Evolutionary conservation across 306 rosid species (phyloP).

Genomic region (Spatholobus suberectus): DNA sequence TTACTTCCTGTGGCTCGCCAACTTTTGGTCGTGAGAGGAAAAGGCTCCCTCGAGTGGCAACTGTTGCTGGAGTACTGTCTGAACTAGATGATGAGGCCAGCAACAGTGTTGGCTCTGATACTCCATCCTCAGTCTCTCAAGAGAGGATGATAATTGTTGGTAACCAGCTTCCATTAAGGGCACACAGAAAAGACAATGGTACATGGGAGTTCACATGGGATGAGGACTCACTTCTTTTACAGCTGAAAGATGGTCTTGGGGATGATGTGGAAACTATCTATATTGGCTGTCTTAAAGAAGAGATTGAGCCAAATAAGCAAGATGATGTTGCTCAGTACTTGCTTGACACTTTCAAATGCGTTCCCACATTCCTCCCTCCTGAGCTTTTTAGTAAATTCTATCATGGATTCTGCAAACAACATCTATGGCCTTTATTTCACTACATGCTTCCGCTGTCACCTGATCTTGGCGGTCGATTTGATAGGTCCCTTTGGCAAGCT

Average conservation of each 20-base stretch:
- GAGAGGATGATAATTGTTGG: constrained; percentile 90
- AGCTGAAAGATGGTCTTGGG: constrained; percentile 90
- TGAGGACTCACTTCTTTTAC: constrained; percentile 88
- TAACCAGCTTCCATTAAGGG: constrained; percentile 80
- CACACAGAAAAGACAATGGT: constrained; percentile 57
- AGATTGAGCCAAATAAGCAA: constrained; percentile 69
- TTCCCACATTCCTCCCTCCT: constrained; percentile 80
- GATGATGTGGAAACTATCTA: constrained; percentile 85
- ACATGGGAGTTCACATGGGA: constrained; percentile 80
- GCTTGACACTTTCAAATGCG: constrained; percentile 81
- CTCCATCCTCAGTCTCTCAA: constrained; percentile 77
- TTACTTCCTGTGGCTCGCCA: constrained; percentile 74
- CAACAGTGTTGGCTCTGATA: constrained; percentile 75
- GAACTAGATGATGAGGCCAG: constrained; percentile 76
- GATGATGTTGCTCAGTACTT: constrained; percentile 84
- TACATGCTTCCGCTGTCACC: constrained; percentile 93
- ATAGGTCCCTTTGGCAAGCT: constrained; percentile 88
- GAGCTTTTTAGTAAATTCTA: constrained; percentile 86
- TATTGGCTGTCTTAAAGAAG: constrained; percentile 86
- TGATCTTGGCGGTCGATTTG: constrained; percentile 86
- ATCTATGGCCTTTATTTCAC: constrained; percentile 89
- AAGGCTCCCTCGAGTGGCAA: constrained; percentile 84
- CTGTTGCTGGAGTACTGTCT: constrained; percentile 83
- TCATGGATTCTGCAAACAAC: constrained; percentile 92
- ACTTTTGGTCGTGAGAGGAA: constrained; percentile 70